phyloP scores from a whole-genome alignment of 306 rosid genomes.

The Pyrus pyrifolia region DNA sequence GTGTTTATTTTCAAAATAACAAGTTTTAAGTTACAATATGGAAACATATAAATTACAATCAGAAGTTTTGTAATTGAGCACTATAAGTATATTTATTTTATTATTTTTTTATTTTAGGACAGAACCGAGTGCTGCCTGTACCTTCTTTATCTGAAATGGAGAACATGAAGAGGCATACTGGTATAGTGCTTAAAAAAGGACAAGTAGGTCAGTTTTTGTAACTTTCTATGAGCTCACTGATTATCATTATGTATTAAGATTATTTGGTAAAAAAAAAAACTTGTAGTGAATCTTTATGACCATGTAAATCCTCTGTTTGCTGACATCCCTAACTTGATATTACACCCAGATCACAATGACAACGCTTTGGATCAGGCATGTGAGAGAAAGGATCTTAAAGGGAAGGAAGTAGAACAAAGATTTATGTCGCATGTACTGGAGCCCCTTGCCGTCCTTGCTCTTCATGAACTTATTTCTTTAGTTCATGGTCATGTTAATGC shows the following conservation, averaged over 20 bases:
- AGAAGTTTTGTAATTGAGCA: background rate
- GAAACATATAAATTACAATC: background rate
- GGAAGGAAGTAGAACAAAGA: slow-evolving; percentile 32
- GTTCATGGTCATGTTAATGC: slow-evolving; percentile 55
- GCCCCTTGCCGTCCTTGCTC: slow-evolving; percentile 57
- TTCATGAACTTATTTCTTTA: slow-evolving; percentile 72
- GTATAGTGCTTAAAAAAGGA: slow-evolving; percentile 27
- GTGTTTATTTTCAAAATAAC: background rate
- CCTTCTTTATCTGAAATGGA: slow-evolving; percentile 29
- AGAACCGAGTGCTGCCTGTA: slow-evolving; percentile 55
- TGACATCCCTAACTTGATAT: slow-evolving; percentile 28
- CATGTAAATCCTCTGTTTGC: background rate
- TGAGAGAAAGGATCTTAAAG: slow-evolving; percentile 39
- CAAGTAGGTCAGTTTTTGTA: slow-evolving; percentile 35
- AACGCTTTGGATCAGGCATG: slow-evolving; percentile 26
- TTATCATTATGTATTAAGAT: slow-evolving; percentile 9
- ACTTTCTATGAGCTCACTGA: slow-evolving; percentile 9
- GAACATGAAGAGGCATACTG: slow-evolving; percentile 19
- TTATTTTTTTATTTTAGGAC: slow-evolving; percentile 29
- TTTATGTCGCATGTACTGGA: slow-evolving; percentile 44
- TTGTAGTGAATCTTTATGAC: background rate
- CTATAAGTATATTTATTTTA: background rate
- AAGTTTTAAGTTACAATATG: too few relatives aligned
- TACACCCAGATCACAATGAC: slow-evolving; percentile 38
- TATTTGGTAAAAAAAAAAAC: background rate